Conservation (phyloP, 208 protist genomes). For the Crithidia mellificae region DNA sequence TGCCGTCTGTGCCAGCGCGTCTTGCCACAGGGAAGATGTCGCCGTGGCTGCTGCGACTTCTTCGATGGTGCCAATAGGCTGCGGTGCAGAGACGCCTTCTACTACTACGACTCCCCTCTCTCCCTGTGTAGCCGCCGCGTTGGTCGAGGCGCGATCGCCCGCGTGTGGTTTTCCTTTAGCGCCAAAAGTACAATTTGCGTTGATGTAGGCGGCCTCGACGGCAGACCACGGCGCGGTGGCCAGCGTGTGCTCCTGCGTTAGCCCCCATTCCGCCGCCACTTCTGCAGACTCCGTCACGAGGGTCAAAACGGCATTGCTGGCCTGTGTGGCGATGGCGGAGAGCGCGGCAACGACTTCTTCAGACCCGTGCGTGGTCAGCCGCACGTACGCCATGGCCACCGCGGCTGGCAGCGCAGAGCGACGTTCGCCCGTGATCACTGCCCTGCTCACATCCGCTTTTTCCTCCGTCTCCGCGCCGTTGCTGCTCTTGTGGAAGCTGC, state of each 20-base stretch:
- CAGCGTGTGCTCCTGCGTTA: slow-evolving; percentile 21
- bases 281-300: slow-evolving; percentile 41
- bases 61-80: slow-evolving; percentile 1
- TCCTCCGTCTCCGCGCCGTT: background rate
- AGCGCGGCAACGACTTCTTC: slow-evolving; percentile 41
- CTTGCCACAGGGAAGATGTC: slow-evolving; percentile 1
- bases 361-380: slow-evolving; percentile 37
- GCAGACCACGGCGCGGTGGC: slow-evolving; percentile 17
- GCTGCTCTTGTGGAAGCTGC: too few relatives aligned
- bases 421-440: too few relatives aligned
- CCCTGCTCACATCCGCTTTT: background rate
- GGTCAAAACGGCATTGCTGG: slow-evolving; percentile 29
- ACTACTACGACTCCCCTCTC: too few relatives aligned
- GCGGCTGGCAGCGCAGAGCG: slow-evolving; percentile 19
- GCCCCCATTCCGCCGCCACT: slow-evolving; percentile 32
- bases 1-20: background rate
- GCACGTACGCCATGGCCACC: slow-evolving; percentile 33
- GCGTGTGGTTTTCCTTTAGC: too few relatives aligned
- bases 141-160: too few relatives aligned
- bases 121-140: too few relatives aligned
- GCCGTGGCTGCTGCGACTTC: slow-evolving; percentile 16
- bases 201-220: slow-evolving; percentile 6
- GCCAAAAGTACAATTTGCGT: too few relatives aligned
- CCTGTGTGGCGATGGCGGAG: slow-evolving; percentile 29
- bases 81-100: background rate